A percentile compares a stretch with the other conserved stretches of the same genome.
Evolutionary conservation across 495 filamentous ascomycete genomes (phyloP).

Genomic region (Podospora bellae-mahoneyi): DNA sequence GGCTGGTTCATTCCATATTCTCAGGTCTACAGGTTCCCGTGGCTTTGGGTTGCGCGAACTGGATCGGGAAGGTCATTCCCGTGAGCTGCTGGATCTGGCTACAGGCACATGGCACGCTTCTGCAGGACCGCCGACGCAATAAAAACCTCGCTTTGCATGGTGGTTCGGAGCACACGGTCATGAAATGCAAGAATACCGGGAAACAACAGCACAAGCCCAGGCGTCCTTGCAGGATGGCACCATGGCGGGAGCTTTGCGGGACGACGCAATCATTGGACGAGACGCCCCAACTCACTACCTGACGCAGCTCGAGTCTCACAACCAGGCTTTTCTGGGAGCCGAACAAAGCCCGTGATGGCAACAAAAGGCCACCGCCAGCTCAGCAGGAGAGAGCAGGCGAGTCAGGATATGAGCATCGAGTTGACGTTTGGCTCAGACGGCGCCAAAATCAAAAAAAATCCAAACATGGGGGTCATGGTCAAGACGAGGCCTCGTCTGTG

Average conservation of each 20-base stretch:
- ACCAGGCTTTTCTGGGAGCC: not conserved
- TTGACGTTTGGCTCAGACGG: no score
- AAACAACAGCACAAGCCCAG: not conserved
- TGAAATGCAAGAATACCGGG: not conserved
- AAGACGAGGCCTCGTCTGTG: not conserved
- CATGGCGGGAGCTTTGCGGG: not conserved
- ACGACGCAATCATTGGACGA: conserved; percentile 12
- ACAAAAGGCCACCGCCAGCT: conserved; percentile 2
- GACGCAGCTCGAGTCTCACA: conserved; percentile 20
- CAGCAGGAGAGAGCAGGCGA: not conserved
- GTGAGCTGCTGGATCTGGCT: not conserved
- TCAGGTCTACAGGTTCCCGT: not conserved
- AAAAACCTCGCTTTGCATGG: no score
- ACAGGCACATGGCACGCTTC: not conserved
- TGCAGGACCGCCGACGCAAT: not conserved
- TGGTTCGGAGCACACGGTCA: not conserved
- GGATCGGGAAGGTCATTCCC: not conserved
- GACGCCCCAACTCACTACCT: conserved; percentile 2
- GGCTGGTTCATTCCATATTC: no score
- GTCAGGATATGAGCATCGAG: not conserved
- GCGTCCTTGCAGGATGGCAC: not conserved
- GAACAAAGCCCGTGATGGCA: conserved; percentile 2
- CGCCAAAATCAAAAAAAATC: no score
- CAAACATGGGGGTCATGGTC: not conserved
- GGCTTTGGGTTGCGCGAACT: not conserved